Percentiles rank a stretch among this genome's conserved stretches.
Conservation (phyloP, 768 basidiomycete species). For the Lyophyllum semitale region DNA sequence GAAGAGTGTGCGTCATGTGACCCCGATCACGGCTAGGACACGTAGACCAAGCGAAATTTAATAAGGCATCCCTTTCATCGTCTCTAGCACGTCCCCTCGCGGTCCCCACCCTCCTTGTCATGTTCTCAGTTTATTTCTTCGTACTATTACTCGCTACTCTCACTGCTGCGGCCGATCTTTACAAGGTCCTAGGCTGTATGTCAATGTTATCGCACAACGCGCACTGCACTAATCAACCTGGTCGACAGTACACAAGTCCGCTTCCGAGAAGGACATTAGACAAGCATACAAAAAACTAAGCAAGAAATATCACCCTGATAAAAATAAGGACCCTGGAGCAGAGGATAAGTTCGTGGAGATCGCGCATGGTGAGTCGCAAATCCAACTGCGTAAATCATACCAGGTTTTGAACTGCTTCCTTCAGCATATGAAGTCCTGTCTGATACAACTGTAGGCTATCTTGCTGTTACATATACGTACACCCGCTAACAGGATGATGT, state of each 20-base stretch:
- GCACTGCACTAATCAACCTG: slow-evolving; percentile 20
- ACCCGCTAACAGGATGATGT: slow-evolving; percentile 11
- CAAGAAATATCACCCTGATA: slow-evolving; percentile 92
- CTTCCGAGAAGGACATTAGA: slow-evolving; percentile 86
- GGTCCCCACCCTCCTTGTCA: slow-evolving; percentile 22
- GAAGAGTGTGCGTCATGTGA: slow-evolving; percentile 15
- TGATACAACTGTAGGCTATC: slow-evolving; percentile 64
- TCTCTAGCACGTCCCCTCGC: slow-evolving; percentile 1
- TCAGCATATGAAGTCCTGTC: slow-evolving; percentile 94
- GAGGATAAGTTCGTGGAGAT: slow-evolving; percentile 90
- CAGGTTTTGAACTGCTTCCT: neutral
- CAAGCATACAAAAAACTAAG: slow-evolving; percentile 91
- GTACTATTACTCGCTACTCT: slow-evolving; percentile 39
- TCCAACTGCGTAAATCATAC: neutral
- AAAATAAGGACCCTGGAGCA: slow-evolving; percentile 84
- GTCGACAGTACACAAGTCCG: slow-evolving; percentile 63
- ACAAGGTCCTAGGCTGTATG: slow-evolving; percentile 82
- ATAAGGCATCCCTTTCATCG: slow-evolving; percentile 10
- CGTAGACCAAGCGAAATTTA: slow-evolving; percentile 19
- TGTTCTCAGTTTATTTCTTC: slow-evolving; percentile 37
- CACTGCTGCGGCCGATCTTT: slow-evolving; percentile 68
- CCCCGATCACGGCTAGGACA: slow-evolving; percentile 13
- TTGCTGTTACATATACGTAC: neutral
- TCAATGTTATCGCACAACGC: slow-evolving; percentile 22
- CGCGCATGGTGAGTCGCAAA: slow-evolving; percentile 65